Evolutionary conservation across 2,329 filamentous ascomycete species (phyloP).

Genomic region (Ophiostoma populinum): DNA sequence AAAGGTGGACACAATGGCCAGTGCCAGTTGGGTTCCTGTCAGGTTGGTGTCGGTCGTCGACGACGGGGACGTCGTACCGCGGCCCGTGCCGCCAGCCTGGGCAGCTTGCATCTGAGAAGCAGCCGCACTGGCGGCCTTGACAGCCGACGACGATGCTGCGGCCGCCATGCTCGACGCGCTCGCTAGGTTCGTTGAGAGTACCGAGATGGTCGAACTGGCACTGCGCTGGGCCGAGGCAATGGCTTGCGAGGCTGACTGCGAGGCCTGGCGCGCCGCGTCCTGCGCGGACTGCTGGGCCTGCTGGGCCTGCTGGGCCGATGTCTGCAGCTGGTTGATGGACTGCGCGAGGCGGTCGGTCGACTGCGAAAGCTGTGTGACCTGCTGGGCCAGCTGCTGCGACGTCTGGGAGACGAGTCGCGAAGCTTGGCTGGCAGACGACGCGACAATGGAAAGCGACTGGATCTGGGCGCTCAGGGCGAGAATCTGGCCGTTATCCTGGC

Average conservation of each 20-base stretch:
- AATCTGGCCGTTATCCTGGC: conserved; percentile 14
- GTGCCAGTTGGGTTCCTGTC: conserved; percentile 24
- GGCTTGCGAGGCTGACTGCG: conserved; percentile 15
- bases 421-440: conserved; percentile 15
- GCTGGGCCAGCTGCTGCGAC: conserved; percentile 17
- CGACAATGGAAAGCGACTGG: conserved; percentile 16
- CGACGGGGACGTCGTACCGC: too few relatives aligned
- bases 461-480: conserved; percentile 15
- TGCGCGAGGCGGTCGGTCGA: conserved; percentile 17
- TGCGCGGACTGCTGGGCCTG: conserved; percentile 12
- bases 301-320: conserved; percentile 13
- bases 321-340: conserved; percentile 13
- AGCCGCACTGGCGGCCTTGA: conserved; percentile 12
- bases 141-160: conserved; percentile 1
- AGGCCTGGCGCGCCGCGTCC: conserved; percentile 13
- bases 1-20: conserved; percentile 25
- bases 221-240: conserved; percentile 13
- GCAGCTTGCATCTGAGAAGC: conserved; percentile 16
- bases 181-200: conserved; percentile 14
- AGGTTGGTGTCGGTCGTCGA: too few relatives aligned
- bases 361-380: conserved; percentile 16
- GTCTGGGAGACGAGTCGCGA: conserved; percentile 18
- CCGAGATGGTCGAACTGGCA: conserved; percentile 14
- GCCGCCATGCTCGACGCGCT: conserved; percentile 16
- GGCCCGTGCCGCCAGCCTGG: conserved; percentile 17